A percentile compares a stretch with the other conserved stretches of the same genome.
These are phyloP conservation scores for Pseudogymnoascus sp. DNA, from an alignment of 2,329 filamentous ascomycete species.

Conservation along the genomic window DNA sequence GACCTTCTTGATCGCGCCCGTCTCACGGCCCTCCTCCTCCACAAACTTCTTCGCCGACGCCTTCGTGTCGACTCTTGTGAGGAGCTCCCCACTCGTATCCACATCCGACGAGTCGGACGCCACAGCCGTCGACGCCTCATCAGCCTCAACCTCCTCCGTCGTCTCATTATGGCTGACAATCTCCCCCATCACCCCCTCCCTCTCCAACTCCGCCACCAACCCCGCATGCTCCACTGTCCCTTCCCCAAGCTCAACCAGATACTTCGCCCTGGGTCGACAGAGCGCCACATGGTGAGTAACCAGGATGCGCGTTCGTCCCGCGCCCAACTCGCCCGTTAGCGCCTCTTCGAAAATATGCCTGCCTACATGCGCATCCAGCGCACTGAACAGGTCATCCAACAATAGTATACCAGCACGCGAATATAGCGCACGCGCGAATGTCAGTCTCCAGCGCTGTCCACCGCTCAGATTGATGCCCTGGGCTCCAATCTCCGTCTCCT, in stretches of 20 bases:
- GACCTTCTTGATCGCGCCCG: slow-evolving; percentile 57
- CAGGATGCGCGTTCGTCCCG: slow-evolving; percentile 64
- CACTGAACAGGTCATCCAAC: slow-evolving; percentile 75
- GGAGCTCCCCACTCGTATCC: slow-evolving; percentile 35
- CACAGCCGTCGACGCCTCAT: slow-evolving; percentile 45
- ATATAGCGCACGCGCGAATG: slow-evolving; percentile 72
- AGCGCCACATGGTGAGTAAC: slow-evolving; percentile 75
- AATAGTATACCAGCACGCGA: slow-evolving; percentile 69
- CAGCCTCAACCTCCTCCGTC: slow-evolving; percentile 38
- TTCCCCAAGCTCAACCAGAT: slow-evolving; percentile 64
- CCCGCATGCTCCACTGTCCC: slow-evolving; percentile 59
- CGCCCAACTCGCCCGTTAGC: slow-evolving; percentile 60
- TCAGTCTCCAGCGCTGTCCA: slow-evolving; percentile 76
- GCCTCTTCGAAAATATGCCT: slow-evolving; percentile 72
- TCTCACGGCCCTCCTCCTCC: slow-evolving; percentile 65
- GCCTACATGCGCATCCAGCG: slow-evolving; percentile 74
- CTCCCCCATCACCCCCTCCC: slow-evolving; percentile 46
- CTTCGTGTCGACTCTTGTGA: slow-evolving; percentile 45
- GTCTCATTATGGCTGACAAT: slow-evolving; percentile 51
- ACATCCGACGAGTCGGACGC: slow-evolving; percentile 46
- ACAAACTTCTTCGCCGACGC: slow-evolving; percentile 58
- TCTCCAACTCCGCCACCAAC: slow-evolving; percentile 53
- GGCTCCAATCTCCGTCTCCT: slow-evolving; percentile 72
- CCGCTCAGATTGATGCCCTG: slow-evolving; percentile 80
- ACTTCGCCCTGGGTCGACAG: slow-evolving; percentile 63